Base-by-base conservation (phyloP, 2,329 filamentous ascomycete genomes). In the Ambrosiella cleistominuta region DNA sequence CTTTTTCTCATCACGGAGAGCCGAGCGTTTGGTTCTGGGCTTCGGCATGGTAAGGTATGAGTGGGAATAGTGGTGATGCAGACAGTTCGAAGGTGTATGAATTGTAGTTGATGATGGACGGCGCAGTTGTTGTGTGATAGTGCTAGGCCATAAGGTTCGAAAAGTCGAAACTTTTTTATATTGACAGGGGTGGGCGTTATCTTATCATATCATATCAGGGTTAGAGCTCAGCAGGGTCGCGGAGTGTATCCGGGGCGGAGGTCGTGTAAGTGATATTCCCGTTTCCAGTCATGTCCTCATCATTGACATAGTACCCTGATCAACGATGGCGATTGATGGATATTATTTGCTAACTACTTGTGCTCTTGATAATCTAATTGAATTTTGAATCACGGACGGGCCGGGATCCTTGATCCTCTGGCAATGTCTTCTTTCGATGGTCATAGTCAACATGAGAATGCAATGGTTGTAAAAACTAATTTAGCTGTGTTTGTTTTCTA, bases 21-120 rank as follows among this genome's bases (percentile, higher is more conserved):
- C 65, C 55, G 69, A 68, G 62, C 71, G 66, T 64, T 73, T 74
- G 15, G 71, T 72, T 61, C 72, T 68, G 53, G 71, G 71, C 63
- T 74, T 73, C 11, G 70, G 71, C 72, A 73, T 74, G 56, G 60
- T 67, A 61, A 47, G 19, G 12, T 8, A 7, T 44, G 42, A 8
- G 8, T n/a, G 51, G 17, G 7, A 35, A 12, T n/a, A 17, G 9
- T 7, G 13, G 15, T 39, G 50, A 15, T 50, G 17, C 5, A 9
- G 17, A 12, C 12, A 27, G n/a, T 19, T 15, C 12, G 15, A 42
- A 49, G 15, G 44, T 19, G 35, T 11, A 37, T 59, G 40, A 38
- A 36, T n/a, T 19, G 45, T 47, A 45, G 45, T 51, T 42, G 39
- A 19, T 27, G 12, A 42, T 13, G n/a, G 17, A 35, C 15, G 11